Percentiles rank a stretch among this genome's conserved stretches.
These are phyloP conservation scores for Candida alai DNA, from an alignment of 805 yeast species.

Conservation along the genomic window DNA sequence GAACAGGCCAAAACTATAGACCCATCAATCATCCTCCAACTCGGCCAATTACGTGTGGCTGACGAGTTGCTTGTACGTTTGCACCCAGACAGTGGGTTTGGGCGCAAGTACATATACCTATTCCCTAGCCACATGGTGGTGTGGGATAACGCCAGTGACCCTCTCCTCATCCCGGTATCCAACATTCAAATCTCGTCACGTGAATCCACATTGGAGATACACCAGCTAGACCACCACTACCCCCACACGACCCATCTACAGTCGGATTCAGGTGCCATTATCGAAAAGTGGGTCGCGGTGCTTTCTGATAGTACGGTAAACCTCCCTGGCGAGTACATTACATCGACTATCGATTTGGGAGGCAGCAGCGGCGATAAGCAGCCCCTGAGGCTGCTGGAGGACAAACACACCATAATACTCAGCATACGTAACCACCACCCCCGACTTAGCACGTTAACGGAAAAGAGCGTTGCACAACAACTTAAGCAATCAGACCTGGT, in stretches of 20 bases:
- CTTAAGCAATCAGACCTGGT: too few species aligned
- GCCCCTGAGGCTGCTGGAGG: too few species aligned
- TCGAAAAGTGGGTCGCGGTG: conserved; percentile 44
- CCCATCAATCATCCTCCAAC: conserved; percentile 22
- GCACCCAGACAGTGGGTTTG: conserved; percentile 9
- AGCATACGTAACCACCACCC: too few species aligned
- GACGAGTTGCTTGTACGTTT: conserved; percentile 27
- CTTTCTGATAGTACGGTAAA: conserved; percentile 27
- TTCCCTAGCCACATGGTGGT: conserved; percentile 32
- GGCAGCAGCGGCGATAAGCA: too few species aligned
- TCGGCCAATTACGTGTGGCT: conserved; percentile 35
- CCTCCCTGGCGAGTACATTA: conserved; percentile 33
- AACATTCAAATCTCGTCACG: conserved; percentile 5
- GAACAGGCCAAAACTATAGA: conserved; percentile 19
- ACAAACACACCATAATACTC: too few species aligned
- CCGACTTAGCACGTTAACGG: too few species aligned
- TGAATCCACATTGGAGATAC: conserved; percentile 5
- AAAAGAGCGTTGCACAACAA: too few species aligned
- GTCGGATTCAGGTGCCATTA: conserved; percentile 18
- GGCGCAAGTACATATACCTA: conserved; percentile 22
- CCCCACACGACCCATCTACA: conserved; percentile 2
- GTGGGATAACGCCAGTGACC: conserved; percentile 12
- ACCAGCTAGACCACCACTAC: not conserved
- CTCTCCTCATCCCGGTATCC: conserved; percentile 2
- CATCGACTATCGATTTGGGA: conserved; percentile 26